These are phyloP conservation scores for Ustanciosporium gigantosporum DNA, from an alignment of 1,284 basidiomycete species.

Conservation along the genomic window DNA sequence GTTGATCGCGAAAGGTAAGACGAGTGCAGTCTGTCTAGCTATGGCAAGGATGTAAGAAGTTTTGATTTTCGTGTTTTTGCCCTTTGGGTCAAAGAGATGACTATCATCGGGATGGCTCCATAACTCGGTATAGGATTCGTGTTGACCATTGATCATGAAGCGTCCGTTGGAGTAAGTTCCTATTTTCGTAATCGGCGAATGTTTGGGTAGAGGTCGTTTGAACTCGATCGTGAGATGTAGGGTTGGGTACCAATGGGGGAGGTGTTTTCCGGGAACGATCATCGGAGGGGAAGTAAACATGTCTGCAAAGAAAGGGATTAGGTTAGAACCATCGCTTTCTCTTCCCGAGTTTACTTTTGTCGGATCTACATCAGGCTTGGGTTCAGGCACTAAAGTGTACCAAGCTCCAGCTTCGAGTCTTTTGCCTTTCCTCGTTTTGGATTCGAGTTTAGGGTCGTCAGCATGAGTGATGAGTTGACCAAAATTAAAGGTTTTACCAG, in stretches of 20 bases:
- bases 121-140: slow-evolving; percentile 31
- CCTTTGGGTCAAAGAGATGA: slow-evolving; percentile 5
- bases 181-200: neutral
- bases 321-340: neutral
- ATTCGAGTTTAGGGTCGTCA: slow-evolving; percentile 9
- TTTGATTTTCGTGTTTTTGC: neutral
- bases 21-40: slow-evolving; percentile 28
- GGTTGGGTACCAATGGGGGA: slow-evolving; percentile 33
- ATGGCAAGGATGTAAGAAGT: slow-evolving; percentile 18
- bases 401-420: slow-evolving; percentile 9
- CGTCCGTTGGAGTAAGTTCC: slow-evolving; percentile 11
- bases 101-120: slow-evolving; percentile 30
- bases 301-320: slow-evolving; percentile 36
- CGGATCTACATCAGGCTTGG: neutral
- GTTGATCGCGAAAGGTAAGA: slow-evolving; percentile 26
- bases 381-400: slow-evolving; percentile 7
- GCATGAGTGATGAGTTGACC: slow-evolving; percentile 13
- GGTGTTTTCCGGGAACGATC: slow-evolving; percentile 20
- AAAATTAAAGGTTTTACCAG: slow-evolving; percentile 17
- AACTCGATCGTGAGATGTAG: slow-evolving; percentile 41
- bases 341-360: neutral
- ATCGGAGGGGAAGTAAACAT: slow-evolving; percentile 25
- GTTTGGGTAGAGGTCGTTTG: slow-evolving; percentile 12
- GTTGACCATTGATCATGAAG: slow-evolving; percentile 38
- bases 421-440: neutral